A percentile compares a stretch with the other conserved stretches of the same genome.
Evolutionary conservation across 257 asterid species (phyloP).

Genomic region (Plantago major): DNA sequence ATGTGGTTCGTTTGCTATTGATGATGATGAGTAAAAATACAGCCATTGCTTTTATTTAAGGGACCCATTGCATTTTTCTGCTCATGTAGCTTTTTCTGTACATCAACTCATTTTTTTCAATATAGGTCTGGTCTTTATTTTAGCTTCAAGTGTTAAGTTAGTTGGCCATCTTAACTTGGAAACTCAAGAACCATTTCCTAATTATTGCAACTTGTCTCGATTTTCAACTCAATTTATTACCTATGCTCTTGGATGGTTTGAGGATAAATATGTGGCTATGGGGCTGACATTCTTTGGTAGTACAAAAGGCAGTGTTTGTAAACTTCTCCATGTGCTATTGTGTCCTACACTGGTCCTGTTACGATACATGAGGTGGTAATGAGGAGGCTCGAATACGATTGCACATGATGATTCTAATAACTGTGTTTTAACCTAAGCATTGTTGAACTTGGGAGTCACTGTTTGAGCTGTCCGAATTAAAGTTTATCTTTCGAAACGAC

Average conservation of each 20-base stretch:
- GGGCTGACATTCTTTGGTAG: slow-evolving; percentile 2
- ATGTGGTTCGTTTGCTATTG: slow-evolving; percentile 24
- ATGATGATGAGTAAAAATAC: slow-evolving; percentile 30
- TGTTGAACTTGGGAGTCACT: neutral
- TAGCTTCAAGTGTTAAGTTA: slow-evolving; percentile 11
- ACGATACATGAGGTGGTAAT: neutral
- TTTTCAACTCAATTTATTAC: slow-evolving; percentile 13
- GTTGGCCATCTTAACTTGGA: neutral
- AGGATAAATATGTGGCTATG: neutral
- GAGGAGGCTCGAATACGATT: no score
- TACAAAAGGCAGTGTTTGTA: neutral
- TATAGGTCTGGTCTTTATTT: slow-evolving; percentile 21
- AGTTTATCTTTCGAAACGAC: slow-evolving; percentile 4
- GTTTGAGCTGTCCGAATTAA: slow-evolving; percentile 6
- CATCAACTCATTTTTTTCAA: slow-evolving; percentile 23
- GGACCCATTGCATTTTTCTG: slow-evolving; percentile 33
- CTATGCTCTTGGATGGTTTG: slow-evolving; percentile 7
- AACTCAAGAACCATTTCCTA: neutral
- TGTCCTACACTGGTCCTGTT: slow-evolving; percentile 1
- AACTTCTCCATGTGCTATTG: slow-evolving; percentile 11
- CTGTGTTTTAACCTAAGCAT: neutral
- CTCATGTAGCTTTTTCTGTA: slow-evolving; percentile 23
- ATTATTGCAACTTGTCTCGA: neutral
- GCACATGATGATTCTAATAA: slow-evolving; percentile 1
- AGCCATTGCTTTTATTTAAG: slow-evolving; percentile 24